phyloP scores from a whole-genome alignment of 139 green algal genomes.

The Zygnema circumcarinatum region DNA sequence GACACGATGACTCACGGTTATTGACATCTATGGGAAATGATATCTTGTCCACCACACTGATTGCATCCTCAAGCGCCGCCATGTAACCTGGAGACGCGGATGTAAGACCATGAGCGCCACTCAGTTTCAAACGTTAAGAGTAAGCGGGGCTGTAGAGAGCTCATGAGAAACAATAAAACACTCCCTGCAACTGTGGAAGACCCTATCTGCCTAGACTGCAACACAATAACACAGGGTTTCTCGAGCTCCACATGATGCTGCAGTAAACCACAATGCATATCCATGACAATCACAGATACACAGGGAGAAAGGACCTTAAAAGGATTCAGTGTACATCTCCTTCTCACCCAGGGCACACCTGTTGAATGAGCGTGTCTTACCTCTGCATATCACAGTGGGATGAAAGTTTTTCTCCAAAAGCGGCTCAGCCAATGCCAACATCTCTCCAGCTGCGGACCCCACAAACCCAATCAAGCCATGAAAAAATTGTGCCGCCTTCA shows the following conservation, averaged over 20 bases:
- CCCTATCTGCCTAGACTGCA: too few species aligned
- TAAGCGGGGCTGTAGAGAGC: too few species aligned
- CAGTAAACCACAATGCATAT: too few species aligned
- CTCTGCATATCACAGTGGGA: slow-evolving; percentile 89
- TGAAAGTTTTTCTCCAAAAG: slow-evolving; percentile 93
- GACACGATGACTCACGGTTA: slow-evolving; percentile 70
- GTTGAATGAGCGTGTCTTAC: slow-evolving; percentile 26
- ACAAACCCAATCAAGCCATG: background rate
- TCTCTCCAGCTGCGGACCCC: slow-evolving; percentile 77
- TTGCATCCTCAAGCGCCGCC: slow-evolving; percentile 84
- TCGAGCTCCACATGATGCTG: too few species aligned
- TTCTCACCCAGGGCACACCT: too few species aligned
- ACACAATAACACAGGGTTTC: too few species aligned
- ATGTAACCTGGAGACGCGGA: slow-evolving; percentile 81
- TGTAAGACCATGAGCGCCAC: background rate
- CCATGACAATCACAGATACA: too few species aligned
- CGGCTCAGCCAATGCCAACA: slow-evolving; percentile 91
- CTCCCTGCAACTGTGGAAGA: too few species aligned
- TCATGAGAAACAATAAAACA: too few species aligned
- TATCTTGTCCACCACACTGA: slow-evolving; percentile 84
- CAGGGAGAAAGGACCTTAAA: too few species aligned
- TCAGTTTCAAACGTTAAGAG: too few species aligned
- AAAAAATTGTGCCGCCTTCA: background rate
- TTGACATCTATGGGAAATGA: slow-evolving; percentile 89
- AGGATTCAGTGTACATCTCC: too few species aligned